phyloP scores from a whole-genome alignment of 2,329 filamentous ascomycete genomes.

The Alternaria brassicicola region DNA sequence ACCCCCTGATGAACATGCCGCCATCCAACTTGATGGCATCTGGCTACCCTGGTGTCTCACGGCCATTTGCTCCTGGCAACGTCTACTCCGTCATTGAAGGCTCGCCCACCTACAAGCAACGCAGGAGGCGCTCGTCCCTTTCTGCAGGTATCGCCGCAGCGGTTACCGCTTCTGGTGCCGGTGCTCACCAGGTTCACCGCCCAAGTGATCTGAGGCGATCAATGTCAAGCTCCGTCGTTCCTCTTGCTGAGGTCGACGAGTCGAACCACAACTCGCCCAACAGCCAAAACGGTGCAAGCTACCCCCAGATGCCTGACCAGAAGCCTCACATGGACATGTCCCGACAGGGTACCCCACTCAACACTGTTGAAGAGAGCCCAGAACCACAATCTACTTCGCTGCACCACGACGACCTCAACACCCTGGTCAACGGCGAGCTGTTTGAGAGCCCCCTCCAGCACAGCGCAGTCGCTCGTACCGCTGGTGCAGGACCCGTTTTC shows the following conservation, averaged over 20 bases:
- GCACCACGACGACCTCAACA: constrained; percentile 71
- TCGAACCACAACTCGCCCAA: constrained; percentile 79
- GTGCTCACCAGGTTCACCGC: constrained; percentile 69
- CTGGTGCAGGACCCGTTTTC: constrained; percentile 72
- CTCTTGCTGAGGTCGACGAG: constrained; percentile 80
- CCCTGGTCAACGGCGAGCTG: constrained; percentile 46
- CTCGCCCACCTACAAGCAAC: constrained; percentile 98
- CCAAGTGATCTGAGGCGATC: constrained; percentile 92
- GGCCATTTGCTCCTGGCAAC: constrained; percentile 73
- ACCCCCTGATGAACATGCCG: constrained; percentile 89
- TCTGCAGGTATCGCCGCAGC: constrained; percentile 78
- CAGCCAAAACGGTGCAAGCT: constrained; percentile 65
- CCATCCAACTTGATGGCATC: constrained; percentile 81
- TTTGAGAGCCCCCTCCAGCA: constrained; percentile 58
- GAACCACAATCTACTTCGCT: constrained; percentile 72
- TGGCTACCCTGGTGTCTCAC: constrained; percentile 75
- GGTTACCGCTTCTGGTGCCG: constrained; percentile 61
- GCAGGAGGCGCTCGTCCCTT: constrained; percentile 89
- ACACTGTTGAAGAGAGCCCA: constrained; percentile 81
- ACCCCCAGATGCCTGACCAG: constrained; percentile 71
- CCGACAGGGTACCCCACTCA: constrained; percentile 86
- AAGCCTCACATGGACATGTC: constrained; percentile 79
- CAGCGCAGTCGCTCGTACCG: constrained; percentile 65
- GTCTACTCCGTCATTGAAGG: constrained; percentile 97
- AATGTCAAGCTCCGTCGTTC: constrained; percentile 84